Base-by-base conservation (phyloP, 495 filamentous ascomycete species). In the Xylona heveae region DNA sequence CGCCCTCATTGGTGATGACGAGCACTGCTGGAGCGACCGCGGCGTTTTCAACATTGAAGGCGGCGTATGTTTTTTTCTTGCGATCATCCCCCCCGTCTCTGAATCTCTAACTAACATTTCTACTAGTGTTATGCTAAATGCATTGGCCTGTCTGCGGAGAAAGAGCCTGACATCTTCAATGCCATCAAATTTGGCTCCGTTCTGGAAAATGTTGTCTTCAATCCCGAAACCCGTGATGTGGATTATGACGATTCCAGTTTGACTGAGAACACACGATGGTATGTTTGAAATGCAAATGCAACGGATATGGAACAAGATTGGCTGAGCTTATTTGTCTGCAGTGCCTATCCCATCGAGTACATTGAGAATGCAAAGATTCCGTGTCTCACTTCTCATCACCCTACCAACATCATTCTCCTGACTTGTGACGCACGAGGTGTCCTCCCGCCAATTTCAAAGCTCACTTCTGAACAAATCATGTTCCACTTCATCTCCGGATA, bases 401-500 rank as follows among this genome's bases (percentile, higher is more conserved):
- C 88, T 33, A 69, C 62, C 50, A 97, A 97, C 71, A 94, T 97
- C 61, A 78, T 97, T 45, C 77, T 97, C 39, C 71, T 97, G 40
- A 95, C 90, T 37, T 97, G 88, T 54, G 88, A 97, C 54, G 88
- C 90, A 38, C 78, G 90, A 42, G 88, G 90, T 59, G 88, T 95
- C 6, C 74, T 97, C 19, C 88, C 88, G 25, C 90, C 90, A 24
- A 95, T 97, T 61, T 91, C 82, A 44, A 97, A 95, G 67, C 74
- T 97, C 49, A 76, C 75, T 63, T 68, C 74, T 43, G 78, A 82
- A 46, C 88, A 97, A 60, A 92, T 80, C 49, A 95, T 97, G 84
- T 97, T 94, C 71, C 88, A 97, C 69, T 97, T 97, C 68, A 97
- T 97, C 55, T 88, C 78, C 13, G 88, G 88, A 47, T 97, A 97